These are phyloP conservation scores for Myxozyma udenii DNA, from an alignment of 805 yeast species.

Conservation along the genomic window DNA sequence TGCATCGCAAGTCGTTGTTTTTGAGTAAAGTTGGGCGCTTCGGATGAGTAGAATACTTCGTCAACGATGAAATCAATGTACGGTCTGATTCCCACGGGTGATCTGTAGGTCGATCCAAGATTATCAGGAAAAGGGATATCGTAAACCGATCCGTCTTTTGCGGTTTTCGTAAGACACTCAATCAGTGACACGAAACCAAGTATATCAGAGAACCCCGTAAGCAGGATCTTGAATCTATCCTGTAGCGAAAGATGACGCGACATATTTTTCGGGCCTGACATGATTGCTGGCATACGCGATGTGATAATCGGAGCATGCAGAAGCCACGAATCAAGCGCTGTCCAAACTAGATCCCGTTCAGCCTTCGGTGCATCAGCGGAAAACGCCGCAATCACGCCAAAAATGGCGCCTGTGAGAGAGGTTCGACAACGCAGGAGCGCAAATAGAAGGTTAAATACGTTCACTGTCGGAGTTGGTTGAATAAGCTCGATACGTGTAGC, in stretches of 20 bases:
- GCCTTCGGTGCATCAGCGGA: conserved; percentile 45
- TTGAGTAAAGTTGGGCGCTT: conserved; percentile 41
- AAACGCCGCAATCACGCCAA: conserved; percentile 57
- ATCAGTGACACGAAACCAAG: conserved; percentile 61
- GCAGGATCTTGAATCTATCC: conserved; percentile 45
- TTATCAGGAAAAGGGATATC: conserved; percentile 58
- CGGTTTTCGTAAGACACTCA: conserved; percentile 38
- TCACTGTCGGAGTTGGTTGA: conserved; percentile 4
- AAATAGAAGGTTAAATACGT: conserved; percentile 42
- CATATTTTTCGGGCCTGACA: conserved; percentile 35
- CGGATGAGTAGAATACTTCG: conserved; percentile 57
- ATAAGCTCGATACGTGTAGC: conserved; percentile 37
- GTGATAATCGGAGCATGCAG: conserved; percentile 40
- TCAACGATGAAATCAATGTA: conserved; percentile 70
- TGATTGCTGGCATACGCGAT: conserved; percentile 14
- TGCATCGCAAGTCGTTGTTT: conserved; percentile 50
- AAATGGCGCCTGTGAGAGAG: conserved; percentile 52
- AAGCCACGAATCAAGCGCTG: conserved; percentile 65
- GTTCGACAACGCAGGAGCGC: conserved; percentile 47
- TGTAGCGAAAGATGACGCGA: conserved; percentile 40
- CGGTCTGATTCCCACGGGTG: conserved; percentile 65
- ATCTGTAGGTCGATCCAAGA: conserved; percentile 60
- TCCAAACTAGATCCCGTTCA: conserved; percentile 59
- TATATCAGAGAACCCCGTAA: conserved; percentile 55
- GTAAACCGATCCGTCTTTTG: conserved; percentile 29